These are phyloP conservation scores for Maudiozyma pseudohumilis DNA, from an alignment of 805 yeast genomes.

Conservation along the genomic window DNA sequence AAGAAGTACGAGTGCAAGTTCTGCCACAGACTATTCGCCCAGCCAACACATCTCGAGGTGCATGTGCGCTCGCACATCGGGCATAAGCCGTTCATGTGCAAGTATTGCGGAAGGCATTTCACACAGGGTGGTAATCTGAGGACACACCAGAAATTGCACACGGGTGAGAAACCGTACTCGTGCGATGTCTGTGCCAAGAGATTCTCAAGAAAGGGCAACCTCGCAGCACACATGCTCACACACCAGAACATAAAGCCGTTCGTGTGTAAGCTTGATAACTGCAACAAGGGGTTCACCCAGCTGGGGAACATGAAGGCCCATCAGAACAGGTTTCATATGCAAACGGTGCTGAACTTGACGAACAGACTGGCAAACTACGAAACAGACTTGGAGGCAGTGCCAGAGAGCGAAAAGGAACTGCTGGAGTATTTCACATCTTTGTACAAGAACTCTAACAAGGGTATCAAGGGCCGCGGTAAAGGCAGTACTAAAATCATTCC, in stretches of 20 bases:
- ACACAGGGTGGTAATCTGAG: constrained; percentile 87
- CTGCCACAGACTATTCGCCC: constrained; percentile 74
- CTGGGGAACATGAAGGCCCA: constrained; percentile 89
- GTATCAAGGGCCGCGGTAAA: constrained; percentile 86
- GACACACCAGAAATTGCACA: constrained; percentile 77
- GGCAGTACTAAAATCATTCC: constrained; percentile 15
- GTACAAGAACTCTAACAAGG: constrained; percentile 82
- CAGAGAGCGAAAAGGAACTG: constrained; percentile 55
- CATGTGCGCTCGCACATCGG: constrained; percentile 85
- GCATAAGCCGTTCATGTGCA: constrained; percentile 71
- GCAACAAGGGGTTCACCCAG: constrained; percentile 82
- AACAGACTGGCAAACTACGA: constrained; percentile 55
- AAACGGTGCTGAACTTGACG: constrained; percentile 59
- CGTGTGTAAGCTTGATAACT: constrained; percentile 68
- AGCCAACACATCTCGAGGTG: constrained; percentile 84
- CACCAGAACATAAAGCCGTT: constrained; percentile 74
- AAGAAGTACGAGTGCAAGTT: constrained; percentile 63
- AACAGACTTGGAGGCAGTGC: constrained; percentile 38
- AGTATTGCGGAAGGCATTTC: constrained; percentile 67
- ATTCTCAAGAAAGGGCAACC: constrained; percentile 85
- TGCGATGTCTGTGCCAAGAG: constrained; percentile 69
- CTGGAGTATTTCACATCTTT: constrained; percentile 70
- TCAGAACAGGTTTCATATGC: constrained; percentile 79
- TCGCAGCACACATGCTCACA: constrained; percentile 77
- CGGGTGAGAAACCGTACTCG: constrained; percentile 84